Percentiles rank a stretch among this genome's conserved stretches.
phyloP scores from a whole-genome alignment of 257 asterid genomes.

The Gynochthodes officinalis region DNA sequence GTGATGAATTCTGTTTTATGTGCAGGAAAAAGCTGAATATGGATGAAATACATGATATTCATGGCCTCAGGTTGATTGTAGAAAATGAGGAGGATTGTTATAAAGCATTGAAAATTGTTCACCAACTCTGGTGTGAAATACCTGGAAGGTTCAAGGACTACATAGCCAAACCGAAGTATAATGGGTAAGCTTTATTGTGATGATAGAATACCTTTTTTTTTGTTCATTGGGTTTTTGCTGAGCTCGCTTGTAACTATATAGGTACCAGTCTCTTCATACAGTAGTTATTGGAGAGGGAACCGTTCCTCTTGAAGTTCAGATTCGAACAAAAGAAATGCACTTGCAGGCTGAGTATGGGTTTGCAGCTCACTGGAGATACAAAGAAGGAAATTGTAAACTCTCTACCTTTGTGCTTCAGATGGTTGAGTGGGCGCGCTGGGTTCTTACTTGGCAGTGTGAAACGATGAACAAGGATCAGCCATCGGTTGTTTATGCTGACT shows the following conservation, averaged over 20 bases:
- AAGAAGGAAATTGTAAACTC: conserved; percentile 80
- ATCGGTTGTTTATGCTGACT: conserved; percentile 42
- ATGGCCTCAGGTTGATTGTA: conserved; percentile 84
- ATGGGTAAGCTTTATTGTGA: conserved; percentile 55
- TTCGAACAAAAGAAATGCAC: conserved; percentile 95
- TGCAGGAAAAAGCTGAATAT: conserved; percentile 81
- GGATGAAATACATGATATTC: conserved; percentile 91
- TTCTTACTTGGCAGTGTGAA: conserved; percentile 93
- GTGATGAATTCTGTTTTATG: conserved; percentile 4
- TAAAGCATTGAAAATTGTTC: conserved; percentile 71
- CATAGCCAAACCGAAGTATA: conserved; percentile 65
- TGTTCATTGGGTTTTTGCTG: conserved; percentile 9
- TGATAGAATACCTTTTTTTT: not conserved
- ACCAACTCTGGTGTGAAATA: conserved; percentile 71
- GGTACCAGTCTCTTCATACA: conserved; percentile 89
- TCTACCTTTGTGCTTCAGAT: conserved; percentile 83
- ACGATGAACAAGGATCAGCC: conserved; percentile 58
- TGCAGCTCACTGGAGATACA: conserved; percentile 98
- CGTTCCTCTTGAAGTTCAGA: conserved; percentile 93
- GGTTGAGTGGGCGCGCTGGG: conserved; percentile 99
- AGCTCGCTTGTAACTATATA: conserved; percentile 29
- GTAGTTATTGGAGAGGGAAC: conserved; percentile 69
- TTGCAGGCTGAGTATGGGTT: conserved; percentile 97
- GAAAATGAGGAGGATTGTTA: conserved; percentile 90
- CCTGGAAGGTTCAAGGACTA: conserved; percentile 95